phyloP scores from a whole-genome alignment of 768 basidiomycete genomes.

The Amanita phalloides region DNA sequence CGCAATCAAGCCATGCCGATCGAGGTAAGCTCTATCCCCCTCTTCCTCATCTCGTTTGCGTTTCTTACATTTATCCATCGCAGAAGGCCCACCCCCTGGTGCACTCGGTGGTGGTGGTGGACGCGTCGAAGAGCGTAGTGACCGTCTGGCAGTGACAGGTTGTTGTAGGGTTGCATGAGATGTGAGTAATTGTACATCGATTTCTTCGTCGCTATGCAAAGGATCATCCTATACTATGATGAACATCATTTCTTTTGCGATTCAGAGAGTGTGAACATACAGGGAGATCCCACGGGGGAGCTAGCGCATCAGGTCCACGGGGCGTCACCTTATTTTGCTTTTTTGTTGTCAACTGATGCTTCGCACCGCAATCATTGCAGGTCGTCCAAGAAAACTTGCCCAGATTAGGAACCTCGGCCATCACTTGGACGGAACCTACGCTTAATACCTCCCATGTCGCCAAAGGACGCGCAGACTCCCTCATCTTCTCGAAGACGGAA shows the following conservation, averaged over 20 bases:
- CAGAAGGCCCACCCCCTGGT: not conserved
- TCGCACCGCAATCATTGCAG: not conserved
- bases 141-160: not conserved
- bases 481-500: slow-evolving; percentile 4
- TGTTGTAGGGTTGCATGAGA: too few species aligned
- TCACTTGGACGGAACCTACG: slow-evolving; percentile 8
- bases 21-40: not conserved
- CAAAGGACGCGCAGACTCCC: slow-evolving; percentile 3
- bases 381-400: slow-evolving; percentile 10
- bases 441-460: slow-evolving; percentile 10
- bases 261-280: too few species aligned
- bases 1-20: slow-evolving; percentile 1
- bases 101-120: not conserved
- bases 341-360: too few species aligned
- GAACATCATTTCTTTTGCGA: too few species aligned
- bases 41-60: not conserved
- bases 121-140: not conserved
- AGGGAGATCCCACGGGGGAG: too few species aligned
- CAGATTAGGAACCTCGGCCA: slow-evolving; percentile 9
- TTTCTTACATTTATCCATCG: not conserved
- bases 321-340: too few species aligned
- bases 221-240: too few species aligned
- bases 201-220: too few species aligned
- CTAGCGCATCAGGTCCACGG: too few species aligned
- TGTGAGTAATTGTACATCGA: too few species aligned